Evolutionary conservation across 2,329 filamentous ascomycete genomes (phyloP), one percentile per base, ranked within the genome.

Genomic region (Botrytis hyacinthi): DNA sequence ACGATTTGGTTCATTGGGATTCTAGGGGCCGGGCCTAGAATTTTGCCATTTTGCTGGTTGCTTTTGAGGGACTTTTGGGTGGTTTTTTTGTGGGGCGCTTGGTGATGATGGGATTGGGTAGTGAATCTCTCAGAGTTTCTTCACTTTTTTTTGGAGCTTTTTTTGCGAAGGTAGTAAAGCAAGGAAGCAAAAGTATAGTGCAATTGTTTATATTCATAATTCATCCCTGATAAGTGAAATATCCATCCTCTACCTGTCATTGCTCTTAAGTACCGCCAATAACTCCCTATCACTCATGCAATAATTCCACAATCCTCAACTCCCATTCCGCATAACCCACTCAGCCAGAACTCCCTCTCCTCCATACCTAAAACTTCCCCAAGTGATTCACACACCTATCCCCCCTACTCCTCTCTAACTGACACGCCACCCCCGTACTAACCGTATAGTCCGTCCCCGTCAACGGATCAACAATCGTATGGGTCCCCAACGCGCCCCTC

Each of bases 391-490:
- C 18, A 35, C 32, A 57, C 16, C 68, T 46, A 51, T 20, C n/a
- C 8, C 26, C 35, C 59, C 59, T 37, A 20, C 22, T 48, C 26
- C 32, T n/a, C 42, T 20, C 48, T 29, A 32, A 2, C 35, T 7
- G 35, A 22, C 20, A 29, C 9, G 40, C 42, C 32, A 20, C 54
- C 3, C 57, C 68, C 22, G 57, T 70, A 4, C 26, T 54, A 32
- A 65, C 26, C 60, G 32, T 35, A 26, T 67, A 46, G 10, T 35
- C n/a, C n/a, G 20, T 29, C 32, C 40, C 29, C 0, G 48, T 51
- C 42, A 72, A 20, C 26, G 72, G 66, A 71, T 70, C 54, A 4
- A 62, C 16, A 69, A 73, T 51, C 0, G 65, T 57, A 51, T 69
- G 63, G 12, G 42, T 18, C 2, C 42, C 51, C 54, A 73, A 46